Percentiles rank a stretch among this genome's conserved stretches.
Conservation (phyloP, 2,329 filamentous ascomycete species). For the Niveomyces coronatus region DNA sequence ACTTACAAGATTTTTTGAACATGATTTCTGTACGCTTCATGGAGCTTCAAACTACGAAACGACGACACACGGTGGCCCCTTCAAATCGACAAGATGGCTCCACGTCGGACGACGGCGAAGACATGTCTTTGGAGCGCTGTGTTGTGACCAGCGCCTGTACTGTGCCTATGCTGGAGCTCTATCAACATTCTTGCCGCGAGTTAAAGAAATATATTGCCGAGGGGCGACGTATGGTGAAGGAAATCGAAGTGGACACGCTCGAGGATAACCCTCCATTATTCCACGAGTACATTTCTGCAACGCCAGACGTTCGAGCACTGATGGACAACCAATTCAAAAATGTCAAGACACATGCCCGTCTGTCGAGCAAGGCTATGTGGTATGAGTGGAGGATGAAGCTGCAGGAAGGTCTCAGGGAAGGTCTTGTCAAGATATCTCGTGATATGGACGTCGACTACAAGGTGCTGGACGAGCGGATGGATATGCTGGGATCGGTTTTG, state of each 20-base stretch:
- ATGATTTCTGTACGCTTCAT: constrained; percentile 97
- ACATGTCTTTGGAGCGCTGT: constrained; percentile 59
- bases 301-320: constrained; percentile 68
- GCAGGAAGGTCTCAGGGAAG: constrained; percentile 68
- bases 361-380: constrained; percentile 93
- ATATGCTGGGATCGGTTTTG: constrained; percentile 55
- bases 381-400: constrained; percentile 96
- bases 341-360: constrained; percentile 81
- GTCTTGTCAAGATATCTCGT: constrained; percentile 62
- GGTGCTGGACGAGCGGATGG: constrained; percentile 55
- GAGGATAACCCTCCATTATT: constrained; percentile 88
- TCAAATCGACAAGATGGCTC: constrained; percentile 32
- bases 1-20: constrained; percentile 85
- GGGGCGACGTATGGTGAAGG: constrained; percentile 77
- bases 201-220: constrained; percentile 95
- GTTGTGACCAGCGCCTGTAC: constrained; percentile 86
- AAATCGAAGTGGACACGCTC: constrained; percentile 81
- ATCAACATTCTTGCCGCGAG: constrained; percentile 91
- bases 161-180: constrained; percentile 85
- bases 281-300: constrained; percentile 78
- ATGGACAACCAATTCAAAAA: constrained; percentile 99
- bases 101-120: constrained; percentile 33
- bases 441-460: constrained; percentile 68
- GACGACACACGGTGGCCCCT: constrained; percentile 70
- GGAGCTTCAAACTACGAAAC: constrained; percentile 93